Evolutionary conservation across 2,329 filamentous ascomycete genomes (phyloP), one percentile per base, ranked within the genome.

Genomic region (Boeremia exigua): DNA sequence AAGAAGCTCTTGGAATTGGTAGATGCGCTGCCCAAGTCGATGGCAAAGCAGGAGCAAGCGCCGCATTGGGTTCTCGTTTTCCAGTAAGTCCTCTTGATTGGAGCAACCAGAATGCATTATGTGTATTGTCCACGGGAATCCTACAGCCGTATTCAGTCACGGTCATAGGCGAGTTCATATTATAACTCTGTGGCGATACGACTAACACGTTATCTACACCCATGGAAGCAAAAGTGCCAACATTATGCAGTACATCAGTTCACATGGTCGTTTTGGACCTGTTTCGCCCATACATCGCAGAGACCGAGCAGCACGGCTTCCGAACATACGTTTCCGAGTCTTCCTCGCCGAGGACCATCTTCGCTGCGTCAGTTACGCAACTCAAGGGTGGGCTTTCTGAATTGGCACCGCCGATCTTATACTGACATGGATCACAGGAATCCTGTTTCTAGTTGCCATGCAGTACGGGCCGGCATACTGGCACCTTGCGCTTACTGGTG

Each of bases 361-460:
- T 60, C 17, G 54, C 58, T 8, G 58, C 58, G 3, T 60, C 58
- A 11, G 54, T 55, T 3, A 55, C 32, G 43, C 58, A 60, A 34
- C 47, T 60, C 8, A 60, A 60, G 48, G 50, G 58, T 48, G 4
- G 14, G 12, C 15, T 10, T 15, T 10, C n/a, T 15, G 2, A 15
- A 3, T 19, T 9, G 3, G 6, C 25, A 2, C 29, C 11, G 4
- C 4, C 10, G 7, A 23, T 5, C 2, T 19, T 15, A 5, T 4
- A 42, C 19, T 56, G 17, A 57, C 45, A 28, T 10, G 8, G 2
- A 2, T 9, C 1, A 33, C 17, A 60, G 58, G 32, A 6, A 28
- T 60, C 4, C 14, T 60, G 3, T 60, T 60, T 43, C 29, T 48
- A 6, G 55, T 58, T 15, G 49, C 51, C 6, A 52, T 49, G 10